Evolutionary conservation across 2,329 filamentous ascomycete species (phyloP).

Genomic region (Colletotrichum camelliae): DNA sequence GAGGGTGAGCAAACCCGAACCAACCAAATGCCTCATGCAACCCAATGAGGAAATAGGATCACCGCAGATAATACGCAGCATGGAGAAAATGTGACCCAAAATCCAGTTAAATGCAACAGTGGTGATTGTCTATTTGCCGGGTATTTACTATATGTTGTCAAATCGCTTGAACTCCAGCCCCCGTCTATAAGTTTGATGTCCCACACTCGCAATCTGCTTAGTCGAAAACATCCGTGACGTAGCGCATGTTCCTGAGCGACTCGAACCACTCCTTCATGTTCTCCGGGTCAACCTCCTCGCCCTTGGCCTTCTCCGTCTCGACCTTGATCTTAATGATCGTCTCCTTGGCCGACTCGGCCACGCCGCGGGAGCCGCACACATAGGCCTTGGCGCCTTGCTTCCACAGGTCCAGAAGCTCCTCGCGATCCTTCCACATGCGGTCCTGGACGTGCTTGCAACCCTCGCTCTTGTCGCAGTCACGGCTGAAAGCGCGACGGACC

Average conservation of each 20-base stretch:
- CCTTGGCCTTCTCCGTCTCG: slow-evolving; percentile 31
- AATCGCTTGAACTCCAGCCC: neutral
- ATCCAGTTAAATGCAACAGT: neutral
- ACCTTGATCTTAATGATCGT: slow-evolving; percentile 27
- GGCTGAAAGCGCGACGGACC: slow-evolving; percentile 62
- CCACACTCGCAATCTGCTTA: slow-evolving; percentile 26
- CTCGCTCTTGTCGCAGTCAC: slow-evolving; percentile 44
- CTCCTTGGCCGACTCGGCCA: slow-evolving; percentile 47
- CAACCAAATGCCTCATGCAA: neutral
- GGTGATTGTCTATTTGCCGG: neutral
- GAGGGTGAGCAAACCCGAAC: neutral
- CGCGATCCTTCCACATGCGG: slow-evolving; percentile 38
- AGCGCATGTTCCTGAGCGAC: slow-evolving; percentile 57
- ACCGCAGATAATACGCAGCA: neutral
- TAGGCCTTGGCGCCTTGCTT: slow-evolving; percentile 56
- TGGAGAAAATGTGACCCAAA: neutral
- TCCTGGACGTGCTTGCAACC: slow-evolving; percentile 58
- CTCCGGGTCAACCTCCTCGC: slow-evolving; percentile 40
- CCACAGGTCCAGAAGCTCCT: slow-evolving; percentile 38
- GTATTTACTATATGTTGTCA: neutral
- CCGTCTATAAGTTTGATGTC: neutral
- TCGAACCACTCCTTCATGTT: slow-evolving; percentile 53
- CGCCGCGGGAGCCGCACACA: slow-evolving; percentile 61
- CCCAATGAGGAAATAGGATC: neutral
- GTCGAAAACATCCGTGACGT: slow-evolving; percentile 68